A percentile compares a stretch with the other conserved stretches of the same genome.
phyloP scores from a whole-genome alignment of 106 monocot species.

The Cymbidium sinense region DNA sequence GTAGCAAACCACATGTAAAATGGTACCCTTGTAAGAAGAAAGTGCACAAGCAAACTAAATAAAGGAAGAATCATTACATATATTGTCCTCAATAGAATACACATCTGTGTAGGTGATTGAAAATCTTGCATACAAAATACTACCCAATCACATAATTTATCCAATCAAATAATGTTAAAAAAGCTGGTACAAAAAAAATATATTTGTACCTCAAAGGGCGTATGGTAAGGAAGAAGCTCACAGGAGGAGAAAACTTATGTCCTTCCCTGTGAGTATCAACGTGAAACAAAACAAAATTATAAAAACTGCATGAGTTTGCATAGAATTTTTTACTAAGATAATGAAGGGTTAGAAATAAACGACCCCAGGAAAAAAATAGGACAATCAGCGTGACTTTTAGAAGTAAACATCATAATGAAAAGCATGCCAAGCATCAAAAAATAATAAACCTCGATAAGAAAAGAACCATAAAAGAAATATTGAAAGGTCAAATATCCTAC shows the following conservation, averaged over 20 bases:
- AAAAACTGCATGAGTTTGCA: not conserved
- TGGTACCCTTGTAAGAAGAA: not conserved
- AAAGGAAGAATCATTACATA: no score
- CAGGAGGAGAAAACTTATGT: conserved; percentile 60
- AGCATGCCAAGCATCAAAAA: not conserved
- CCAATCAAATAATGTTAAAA: not conserved
- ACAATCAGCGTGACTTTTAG: not conserved
- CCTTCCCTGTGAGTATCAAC: conserved; percentile 51
- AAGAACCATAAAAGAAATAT: no score
- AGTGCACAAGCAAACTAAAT: not conserved
- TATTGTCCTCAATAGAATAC: not conserved
- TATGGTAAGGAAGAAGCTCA: conserved; percentile 71
- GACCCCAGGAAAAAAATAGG: not conserved
- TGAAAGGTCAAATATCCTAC: no score
- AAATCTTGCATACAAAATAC: not conserved
- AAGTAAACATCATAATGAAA: not conserved
- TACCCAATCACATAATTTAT: not conserved
- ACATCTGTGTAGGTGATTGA: not conserved
- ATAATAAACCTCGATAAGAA: not conserved
- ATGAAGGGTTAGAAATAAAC: not conserved
- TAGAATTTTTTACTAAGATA: not conserved
- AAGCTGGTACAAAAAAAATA: not conserved
- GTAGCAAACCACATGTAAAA: not conserved
- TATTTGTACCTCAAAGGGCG: conserved; percentile 58
- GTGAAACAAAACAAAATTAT: not conserved